Evolutionary conservation across 2,329 filamentous ascomycete genomes (phyloP).

Genomic region (Pestalotiopsis fici): DNA sequence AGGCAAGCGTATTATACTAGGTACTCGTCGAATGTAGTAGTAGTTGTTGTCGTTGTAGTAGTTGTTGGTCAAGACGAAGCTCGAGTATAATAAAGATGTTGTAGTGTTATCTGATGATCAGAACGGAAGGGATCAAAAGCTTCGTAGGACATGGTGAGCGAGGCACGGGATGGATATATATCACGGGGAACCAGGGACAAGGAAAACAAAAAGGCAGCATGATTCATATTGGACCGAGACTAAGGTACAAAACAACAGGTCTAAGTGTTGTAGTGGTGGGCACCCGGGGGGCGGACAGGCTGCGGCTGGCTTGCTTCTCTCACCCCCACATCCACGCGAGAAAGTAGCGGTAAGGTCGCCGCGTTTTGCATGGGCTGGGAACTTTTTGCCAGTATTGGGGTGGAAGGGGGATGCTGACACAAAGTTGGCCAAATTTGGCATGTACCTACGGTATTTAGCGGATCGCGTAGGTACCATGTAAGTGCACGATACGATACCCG

Average conservation of each 20-base stretch:
- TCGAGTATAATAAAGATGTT: not conserved
- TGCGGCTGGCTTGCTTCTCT: not conserved
- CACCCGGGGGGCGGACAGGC: not conserved
- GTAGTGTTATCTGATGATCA: not conserved
- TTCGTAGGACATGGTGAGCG: not conserved
- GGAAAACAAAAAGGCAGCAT: constrained; percentile 2
- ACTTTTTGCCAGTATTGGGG: not conserved
- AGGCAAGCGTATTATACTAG: not conserved
- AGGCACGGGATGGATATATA: constrained; percentile 9
- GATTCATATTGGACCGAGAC: constrained; percentile 7
- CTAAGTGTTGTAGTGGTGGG: not conserved
- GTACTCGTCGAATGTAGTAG: not conserved
- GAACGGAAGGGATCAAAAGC: not conserved
- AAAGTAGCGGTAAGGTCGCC: constrained; percentile 11
- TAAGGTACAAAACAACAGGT: not conserved
- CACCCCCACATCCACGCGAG: constrained; percentile 1
- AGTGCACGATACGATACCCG: not conserved
- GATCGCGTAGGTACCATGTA: not conserved
- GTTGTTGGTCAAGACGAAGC: constrained; percentile 5
- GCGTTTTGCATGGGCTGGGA: not conserved
- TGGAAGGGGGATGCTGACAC: constrained; percentile 6
- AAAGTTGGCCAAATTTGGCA: not conserved
- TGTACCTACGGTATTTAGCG: not conserved
- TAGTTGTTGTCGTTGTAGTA: not conserved
- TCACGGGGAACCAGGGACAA: not conserved